These are phyloP conservation scores for Alternaria arborescens DNA, from an alignment of 2,329 filamentous ascomycete species.

Conservation along the genomic window DNA sequence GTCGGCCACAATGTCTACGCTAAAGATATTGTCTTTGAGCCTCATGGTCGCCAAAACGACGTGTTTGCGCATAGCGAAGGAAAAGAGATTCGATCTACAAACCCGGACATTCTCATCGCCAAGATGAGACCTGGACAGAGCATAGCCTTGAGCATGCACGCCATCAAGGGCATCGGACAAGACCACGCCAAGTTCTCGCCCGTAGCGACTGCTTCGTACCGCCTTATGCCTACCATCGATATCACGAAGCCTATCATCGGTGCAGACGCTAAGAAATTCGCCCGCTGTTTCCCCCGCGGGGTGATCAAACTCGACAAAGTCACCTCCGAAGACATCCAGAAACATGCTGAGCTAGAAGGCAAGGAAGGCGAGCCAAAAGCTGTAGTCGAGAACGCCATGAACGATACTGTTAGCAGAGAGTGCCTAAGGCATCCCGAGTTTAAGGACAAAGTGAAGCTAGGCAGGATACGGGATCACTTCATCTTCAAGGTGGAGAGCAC, in stretches of 20 bases:
- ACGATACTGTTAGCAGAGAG: slow-evolving; percentile 94
- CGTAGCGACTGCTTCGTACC: slow-evolving; percentile 92
- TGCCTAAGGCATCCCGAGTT: slow-evolving; percentile 92
- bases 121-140: slow-evolving; percentile 92
- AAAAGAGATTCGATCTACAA: slow-evolving; percentile 76
- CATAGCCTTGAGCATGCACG: slow-evolving; percentile 88
- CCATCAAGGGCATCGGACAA: slow-evolving; percentile 90
- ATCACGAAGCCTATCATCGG: slow-evolving; percentile 87
- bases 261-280: slow-evolving; percentile 86
- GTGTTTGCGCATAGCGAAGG: slow-evolving; percentile 51
- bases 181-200: slow-evolving; percentile 98
- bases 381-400: slow-evolving; percentile 86
- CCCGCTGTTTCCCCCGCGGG: slow-evolving; percentile 85
- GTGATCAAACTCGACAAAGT: slow-evolving; percentile 84
- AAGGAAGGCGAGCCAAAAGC: slow-evolving; percentile 84
- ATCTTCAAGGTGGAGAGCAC: slow-evolving; percentile 96
- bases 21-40: slow-evolving; percentile 72
- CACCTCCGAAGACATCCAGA: slow-evolving; percentile 69
- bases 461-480: slow-evolving; percentile 91
- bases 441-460: slow-evolving; percentile 92
- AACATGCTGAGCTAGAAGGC: slow-evolving; percentile 72
- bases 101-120: slow-evolving; percentile 92
- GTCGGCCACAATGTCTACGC: slow-evolving; percentile 75
- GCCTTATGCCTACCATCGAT: slow-evolving; percentile 85
- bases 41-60: slow-evolving; percentile 67